These are phyloP conservation scores for Diplodia mutila DNA, from an alignment of 2,329 filamentous ascomycete genomes.

Conservation along the genomic window DNA sequence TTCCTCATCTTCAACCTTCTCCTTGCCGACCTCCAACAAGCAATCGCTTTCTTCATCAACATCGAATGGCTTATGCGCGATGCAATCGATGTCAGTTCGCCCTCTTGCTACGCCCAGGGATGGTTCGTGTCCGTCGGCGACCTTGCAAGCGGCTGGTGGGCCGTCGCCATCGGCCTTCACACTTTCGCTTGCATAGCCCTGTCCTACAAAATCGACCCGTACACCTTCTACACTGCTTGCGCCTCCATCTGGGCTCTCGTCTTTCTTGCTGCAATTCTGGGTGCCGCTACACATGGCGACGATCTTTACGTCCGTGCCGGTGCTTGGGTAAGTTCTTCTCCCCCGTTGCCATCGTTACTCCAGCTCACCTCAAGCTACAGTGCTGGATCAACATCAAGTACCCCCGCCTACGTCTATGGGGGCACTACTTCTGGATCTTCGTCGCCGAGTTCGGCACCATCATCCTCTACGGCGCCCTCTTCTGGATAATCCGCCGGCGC, in stretches of 20 bases:
- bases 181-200: slow-evolving; percentile 67
- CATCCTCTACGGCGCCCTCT: slow-evolving; percentile 53
- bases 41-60: slow-evolving; percentile 66
- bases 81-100: slow-evolving; percentile 57
- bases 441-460: slow-evolving; percentile 57
- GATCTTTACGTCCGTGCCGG: slow-evolving; percentile 66
- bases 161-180: slow-evolving; percentile 67
- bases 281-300: slow-evolving; percentile 47
- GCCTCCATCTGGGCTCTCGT: slow-evolving; percentile 61
- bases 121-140: slow-evolving; percentile 71
- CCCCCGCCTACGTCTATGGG: slow-evolving; percentile 59
- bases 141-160: slow-evolving; percentile 68
- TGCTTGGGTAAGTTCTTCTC: slow-evolving; percentile 56
- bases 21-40: slow-evolving; percentile 69
- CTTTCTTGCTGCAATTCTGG: slow-evolving; percentile 61
- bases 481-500: slow-evolving; percentile 44
- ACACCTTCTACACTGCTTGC: slow-evolving; percentile 56
- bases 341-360: neutral
- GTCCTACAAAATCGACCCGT: slow-evolving; percentile 56
- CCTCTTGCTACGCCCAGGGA: slow-evolving; percentile 67
- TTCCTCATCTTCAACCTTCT: slow-evolving; percentile 72
- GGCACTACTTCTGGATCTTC: slow-evolving; percentile 70
- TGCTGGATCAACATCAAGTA: slow-evolving; percentile 67
- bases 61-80: slow-evolving; percentile 61
- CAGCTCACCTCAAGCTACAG: slow-evolving; percentile 35